Evolutionary conservation across 176 grass and related monocot genomes (phyloP), one percentile per base, ranked within the genome.

Genomic region (Musa itinerans): DNA sequence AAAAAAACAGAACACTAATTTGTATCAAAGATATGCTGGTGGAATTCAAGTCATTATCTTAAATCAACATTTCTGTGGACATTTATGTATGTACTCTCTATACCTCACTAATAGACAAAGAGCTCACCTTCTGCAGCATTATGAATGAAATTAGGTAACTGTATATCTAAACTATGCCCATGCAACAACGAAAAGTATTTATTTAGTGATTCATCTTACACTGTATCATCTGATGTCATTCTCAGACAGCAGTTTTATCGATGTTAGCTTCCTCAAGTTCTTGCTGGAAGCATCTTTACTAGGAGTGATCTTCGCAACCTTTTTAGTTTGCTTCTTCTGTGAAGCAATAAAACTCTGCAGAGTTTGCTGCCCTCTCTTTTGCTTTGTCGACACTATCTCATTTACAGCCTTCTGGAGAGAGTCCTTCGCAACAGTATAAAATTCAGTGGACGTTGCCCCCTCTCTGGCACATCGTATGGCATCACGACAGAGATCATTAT

Each of bases 361-460:
- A 71, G 34, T 77, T 71, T 89, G 68, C 50, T 84, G 77, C 10
- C 75, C 80, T 73, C 73, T 76, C 25, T 76, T 83, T 80, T 89
- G 83, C 71, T 86, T 89, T 13, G 73, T 78, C 56, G 75, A 87
- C 5, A 91, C 72, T 54, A 99, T 76, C 53, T 86, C 90, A 80
- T 91, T 70, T 72, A 89, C 53, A 82, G 83, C 88, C 43, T 80
- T 99, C 71, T 76, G 76, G 64, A 99, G 74, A 78, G 86, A 84
- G 54, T 84, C 88, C 88, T 99, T 99, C 78, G 95, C 95, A 80
- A 91, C 69, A 43, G 81, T 89, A 79, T 89, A 94, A 65, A 85
- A 74, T 48, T 89, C 95, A 9, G 79, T 61, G 1, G 88, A 89
- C 74, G 74, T 78, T 52, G 90, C 88, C 69, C 90, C 90, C 77